Conservation (phyloP, 2,329 filamentous ascomycete genomes). For the Pseudogymnoascus sp. region DNA sequence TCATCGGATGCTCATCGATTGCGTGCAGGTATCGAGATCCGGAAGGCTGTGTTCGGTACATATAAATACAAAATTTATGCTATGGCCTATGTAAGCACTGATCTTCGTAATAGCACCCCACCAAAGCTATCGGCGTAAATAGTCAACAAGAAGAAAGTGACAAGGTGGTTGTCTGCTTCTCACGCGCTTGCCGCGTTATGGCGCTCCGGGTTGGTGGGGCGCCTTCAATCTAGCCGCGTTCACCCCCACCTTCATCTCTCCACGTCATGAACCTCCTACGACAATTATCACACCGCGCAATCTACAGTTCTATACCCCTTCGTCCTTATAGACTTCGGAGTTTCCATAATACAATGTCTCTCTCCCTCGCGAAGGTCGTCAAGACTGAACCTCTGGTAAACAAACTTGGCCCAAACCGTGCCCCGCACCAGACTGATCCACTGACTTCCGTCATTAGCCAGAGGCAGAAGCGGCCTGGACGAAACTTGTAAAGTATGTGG, state of each 20-base stretch:
- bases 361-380: slow-evolving; percentile 35
- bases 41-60: neutral
- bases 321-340: neutral
- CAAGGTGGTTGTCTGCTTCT: neutral
- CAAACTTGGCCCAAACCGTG: slow-evolving; percentile 7
- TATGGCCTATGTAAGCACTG: neutral
- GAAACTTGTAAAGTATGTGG: slow-evolving; percentile 46
- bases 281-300: neutral
- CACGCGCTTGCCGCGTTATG: neutral
- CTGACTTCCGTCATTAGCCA: slow-evolving; percentile 5
- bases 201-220: neutral
- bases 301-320: neutral
- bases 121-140: neutral
- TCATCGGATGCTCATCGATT: neutral
- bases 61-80: neutral
- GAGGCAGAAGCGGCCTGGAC: slow-evolving; percentile 48
- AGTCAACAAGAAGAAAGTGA: neutral
- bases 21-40: neutral
- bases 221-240: neutral
- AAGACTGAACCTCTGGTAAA: slow-evolving; percentile 38
- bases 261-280: neutral
- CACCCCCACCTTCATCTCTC: neutral
- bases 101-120: neutral
- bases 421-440: neutral
- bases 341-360: slow-evolving; percentile 31